Evolutionary conservation across 2,329 filamentous ascomycete genomes (phyloP).

Genomic region (Xylariaceae sp.): DNA sequence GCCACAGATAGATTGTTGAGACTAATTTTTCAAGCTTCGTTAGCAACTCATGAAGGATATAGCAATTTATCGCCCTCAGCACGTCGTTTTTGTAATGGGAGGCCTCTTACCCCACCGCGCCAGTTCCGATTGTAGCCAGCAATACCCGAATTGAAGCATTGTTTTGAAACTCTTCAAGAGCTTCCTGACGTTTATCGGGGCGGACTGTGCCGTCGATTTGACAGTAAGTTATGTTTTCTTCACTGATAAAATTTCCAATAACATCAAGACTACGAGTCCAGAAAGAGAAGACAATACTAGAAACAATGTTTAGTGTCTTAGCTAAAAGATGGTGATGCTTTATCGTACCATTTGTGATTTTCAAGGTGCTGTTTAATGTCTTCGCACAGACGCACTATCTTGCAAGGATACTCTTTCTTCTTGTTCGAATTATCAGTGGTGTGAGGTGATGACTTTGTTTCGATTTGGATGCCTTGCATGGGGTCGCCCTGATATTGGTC

Average conservation of each 20-base stretch:
- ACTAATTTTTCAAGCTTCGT: too few species aligned
- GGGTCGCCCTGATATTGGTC: neutral
- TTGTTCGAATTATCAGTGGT: neutral
- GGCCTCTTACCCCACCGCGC: conserved; percentile 32
- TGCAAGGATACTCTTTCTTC: conserved; percentile 12
- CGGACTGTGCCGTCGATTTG: conserved; percentile 28
- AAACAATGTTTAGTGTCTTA: neutral
- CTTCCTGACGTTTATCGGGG: conserved; percentile 16
- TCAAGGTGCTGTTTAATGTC: conserved; percentile 19
- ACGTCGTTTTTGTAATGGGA: too few species aligned
- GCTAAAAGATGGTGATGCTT: neutral
- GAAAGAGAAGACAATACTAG: conserved; percentile 33
- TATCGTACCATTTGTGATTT: conserved; percentile 20
- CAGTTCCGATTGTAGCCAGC: conserved; percentile 32
- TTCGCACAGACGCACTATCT: conserved; percentile 20
- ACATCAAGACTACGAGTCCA: conserved; percentile 34
- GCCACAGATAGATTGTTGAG: conserved; percentile 24
- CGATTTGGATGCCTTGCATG: neutral
- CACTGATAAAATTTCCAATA: conserved; percentile 22
- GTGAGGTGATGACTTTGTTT: neutral
- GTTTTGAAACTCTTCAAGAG: conserved; percentile 24
- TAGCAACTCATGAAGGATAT: too few species aligned
- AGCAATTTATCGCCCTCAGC: too few species aligned
- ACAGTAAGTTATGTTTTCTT: conserved; percentile 21
- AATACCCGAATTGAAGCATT: conserved; percentile 22